Conservation (phyloP, 1,139 yeast species). For the Eremothecium cymbalariae region DNA sequence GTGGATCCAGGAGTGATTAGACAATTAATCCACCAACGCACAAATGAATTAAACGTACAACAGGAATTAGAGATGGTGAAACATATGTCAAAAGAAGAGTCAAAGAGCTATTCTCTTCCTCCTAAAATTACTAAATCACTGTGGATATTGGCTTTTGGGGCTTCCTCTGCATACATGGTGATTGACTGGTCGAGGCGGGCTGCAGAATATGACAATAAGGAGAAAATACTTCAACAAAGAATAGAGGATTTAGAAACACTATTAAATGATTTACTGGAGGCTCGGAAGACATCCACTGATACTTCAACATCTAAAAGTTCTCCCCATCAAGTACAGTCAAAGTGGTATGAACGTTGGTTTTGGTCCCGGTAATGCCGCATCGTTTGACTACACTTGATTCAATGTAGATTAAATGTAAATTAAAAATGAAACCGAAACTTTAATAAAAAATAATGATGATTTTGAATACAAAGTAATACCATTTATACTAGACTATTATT, state of each 20-base stretch:
- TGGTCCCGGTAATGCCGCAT: conserved; percentile 1
- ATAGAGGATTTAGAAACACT: conserved; percentile 18
- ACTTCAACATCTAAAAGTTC: not conserved
- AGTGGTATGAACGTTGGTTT: conserved; percentile 20
- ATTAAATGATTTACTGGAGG: conserved; percentile 11
- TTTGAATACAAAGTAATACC: too few relatives aligned
- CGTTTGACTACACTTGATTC: too few relatives aligned
- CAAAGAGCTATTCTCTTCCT: conserved; percentile 16
- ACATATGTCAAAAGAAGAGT: conserved; percentile 19
- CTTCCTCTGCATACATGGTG: conserved; percentile 27
- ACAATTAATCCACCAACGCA: conserved; percentile 26
- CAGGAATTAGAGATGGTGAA: conserved; percentile 27
- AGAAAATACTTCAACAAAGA: conserved; percentile 17
- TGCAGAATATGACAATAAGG: conserved; percentile 29
- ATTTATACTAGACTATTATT: too few relatives aligned
- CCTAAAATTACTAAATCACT: conserved; percentile 23
- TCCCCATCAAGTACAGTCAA: too few relatives aligned
- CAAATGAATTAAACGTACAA: conserved; percentile 25
- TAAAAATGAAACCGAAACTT: too few relatives aligned
- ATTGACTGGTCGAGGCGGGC: conserved; percentile 33
- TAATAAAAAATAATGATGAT: too few relatives aligned
- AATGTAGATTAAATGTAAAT: too few relatives aligned
- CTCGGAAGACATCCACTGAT: conserved; percentile 1
- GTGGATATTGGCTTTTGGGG: conserved; percentile 28
- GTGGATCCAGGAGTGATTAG: conserved; percentile 29